phyloP scores from a whole-genome alignment of 768 basidiomycete species.

The Suillus alpinus region DNA sequence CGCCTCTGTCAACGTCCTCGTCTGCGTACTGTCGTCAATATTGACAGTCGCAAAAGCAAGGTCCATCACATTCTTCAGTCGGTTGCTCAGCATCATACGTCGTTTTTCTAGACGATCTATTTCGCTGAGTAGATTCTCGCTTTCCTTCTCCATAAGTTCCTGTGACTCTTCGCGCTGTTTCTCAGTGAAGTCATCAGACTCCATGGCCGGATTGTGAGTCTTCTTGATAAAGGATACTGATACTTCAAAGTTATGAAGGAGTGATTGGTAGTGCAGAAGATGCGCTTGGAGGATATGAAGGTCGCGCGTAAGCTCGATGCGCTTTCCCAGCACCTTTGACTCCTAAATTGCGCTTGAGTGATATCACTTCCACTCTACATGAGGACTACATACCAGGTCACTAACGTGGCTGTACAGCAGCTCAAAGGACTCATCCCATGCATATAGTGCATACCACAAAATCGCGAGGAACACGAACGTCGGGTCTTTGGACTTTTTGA shows the following conservation, averaged over 20 bases:
- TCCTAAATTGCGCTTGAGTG: conserved; percentile 34
- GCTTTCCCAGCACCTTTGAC: conserved; percentile 37
- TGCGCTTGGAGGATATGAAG: conserved; percentile 58
- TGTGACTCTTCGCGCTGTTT: conserved; percentile 20
- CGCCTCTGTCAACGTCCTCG: conserved; percentile 48
- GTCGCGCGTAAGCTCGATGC: conserved; percentile 46
- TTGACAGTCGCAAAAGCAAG: conserved; percentile 56
- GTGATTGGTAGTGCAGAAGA: conserved; percentile 51
- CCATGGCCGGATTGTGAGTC: conserved; percentile 49
- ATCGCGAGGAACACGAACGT: conserved; percentile 53
- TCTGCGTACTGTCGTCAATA: conserved; percentile 51
- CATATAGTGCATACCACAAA: conserved; percentile 60
- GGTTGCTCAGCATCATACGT: conserved; percentile 26
- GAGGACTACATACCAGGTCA: conserved; percentile 38
- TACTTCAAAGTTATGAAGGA: conserved; percentile 53
- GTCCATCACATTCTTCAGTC: conserved; percentile 33
- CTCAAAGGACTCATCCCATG: conserved; percentile 62
- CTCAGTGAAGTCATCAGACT: conserved; percentile 19
- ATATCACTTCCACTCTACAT: neutral
- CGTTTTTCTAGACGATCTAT: conserved; percentile 45
- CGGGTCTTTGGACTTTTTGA: conserved; percentile 37
- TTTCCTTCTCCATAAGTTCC: conserved; percentile 44
- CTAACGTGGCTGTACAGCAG: conserved; percentile 48
- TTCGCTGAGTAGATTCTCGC: conserved; percentile 44
- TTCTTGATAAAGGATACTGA: conserved; percentile 47